phyloP scores from a whole-genome alignment of 768 basidiomycete species.

The Tylopilus subfusipes region DNA sequence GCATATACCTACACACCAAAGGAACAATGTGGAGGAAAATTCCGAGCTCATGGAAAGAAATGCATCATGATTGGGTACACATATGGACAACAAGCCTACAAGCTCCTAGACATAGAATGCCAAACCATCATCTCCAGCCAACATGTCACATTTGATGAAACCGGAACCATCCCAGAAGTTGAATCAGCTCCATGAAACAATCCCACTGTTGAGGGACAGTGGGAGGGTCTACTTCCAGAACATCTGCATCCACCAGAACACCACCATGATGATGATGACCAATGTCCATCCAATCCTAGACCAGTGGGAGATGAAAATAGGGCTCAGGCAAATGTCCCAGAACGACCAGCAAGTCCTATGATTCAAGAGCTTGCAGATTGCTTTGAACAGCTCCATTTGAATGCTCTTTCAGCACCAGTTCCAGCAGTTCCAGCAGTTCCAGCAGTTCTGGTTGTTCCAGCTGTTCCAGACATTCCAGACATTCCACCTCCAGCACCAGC shows the following conservation, averaged over 20 bases:
- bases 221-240: neutral
- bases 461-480: too few relatives aligned
- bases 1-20: neutral
- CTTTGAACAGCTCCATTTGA: too few relatives aligned
- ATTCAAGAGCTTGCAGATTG: too few relatives aligned
- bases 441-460: too few relatives aligned
- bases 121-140: neutral
- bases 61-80: neutral
- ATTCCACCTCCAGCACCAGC: too few relatives aligned
- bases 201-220: neutral
- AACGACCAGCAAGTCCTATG: too few relatives aligned
- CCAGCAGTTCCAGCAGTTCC: too few relatives aligned
- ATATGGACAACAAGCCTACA: neutral
- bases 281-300: too few relatives aligned
- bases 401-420: too few relatives aligned
- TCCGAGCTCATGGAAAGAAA: neutral
- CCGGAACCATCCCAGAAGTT: neutral
- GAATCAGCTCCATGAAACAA: neutral
- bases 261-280: too few relatives aligned
- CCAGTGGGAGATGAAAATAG: too few relatives aligned
- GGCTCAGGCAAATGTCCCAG: too few relatives aligned
- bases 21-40: neutral
- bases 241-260: neutral
- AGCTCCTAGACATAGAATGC: neutral
- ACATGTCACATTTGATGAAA: neutral